Evolutionary conservation across 2,329 filamentous ascomycete species (phyloP), one percentile per base, ranked within the genome.

Genomic region (Paraconiothyrium sp.): DNA sequence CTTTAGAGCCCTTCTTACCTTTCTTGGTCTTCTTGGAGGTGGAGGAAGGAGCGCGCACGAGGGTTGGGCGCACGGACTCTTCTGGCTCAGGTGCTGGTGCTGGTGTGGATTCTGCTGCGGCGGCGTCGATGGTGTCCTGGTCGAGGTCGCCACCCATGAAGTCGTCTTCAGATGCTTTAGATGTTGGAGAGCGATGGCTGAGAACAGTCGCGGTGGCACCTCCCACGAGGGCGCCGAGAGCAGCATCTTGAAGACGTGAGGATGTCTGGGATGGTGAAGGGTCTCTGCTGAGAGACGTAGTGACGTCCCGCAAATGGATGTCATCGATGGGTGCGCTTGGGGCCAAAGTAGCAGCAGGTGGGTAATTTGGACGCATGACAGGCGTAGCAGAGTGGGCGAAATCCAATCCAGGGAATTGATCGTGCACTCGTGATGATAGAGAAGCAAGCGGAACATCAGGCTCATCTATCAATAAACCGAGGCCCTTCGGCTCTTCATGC

Each of bases 381-480:
- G 85, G 81, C 54, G 78, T 72, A 10, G 84, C 67, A 62, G 77
- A 83, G 9, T 78, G 74, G 4, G 74, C 63, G 16, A 85, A 83
- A 59, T 86, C 81, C 70, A 88, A 86, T 49, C 85, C 85, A 4
- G 86, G 86, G 66, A 89, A 89, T 67, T 89, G 87, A 67, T 85
- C 81, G 43, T 81, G 76, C 35, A 86, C 79, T 68, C 86, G 83
- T 37, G 84, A 78, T 49, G 83, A 81, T 64, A 80, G 79, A 44
- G 75, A 5, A 7, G 22, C 11, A 7, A 74, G 65, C 32, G 65
- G 68, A 46, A 60, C 71, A 48, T 50, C 60, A 37, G 54, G 57
- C 11, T 62, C 62, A 63, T n/a, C 43, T 57, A 64, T 49, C 10
- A 61, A 62, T 44, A 66, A 41, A 30, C 64, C 69, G 16, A 60